phyloP scores from a whole-genome alignment of 2,329 filamentous ascomycete genomes.

The Diaporthe sp. region DNA sequence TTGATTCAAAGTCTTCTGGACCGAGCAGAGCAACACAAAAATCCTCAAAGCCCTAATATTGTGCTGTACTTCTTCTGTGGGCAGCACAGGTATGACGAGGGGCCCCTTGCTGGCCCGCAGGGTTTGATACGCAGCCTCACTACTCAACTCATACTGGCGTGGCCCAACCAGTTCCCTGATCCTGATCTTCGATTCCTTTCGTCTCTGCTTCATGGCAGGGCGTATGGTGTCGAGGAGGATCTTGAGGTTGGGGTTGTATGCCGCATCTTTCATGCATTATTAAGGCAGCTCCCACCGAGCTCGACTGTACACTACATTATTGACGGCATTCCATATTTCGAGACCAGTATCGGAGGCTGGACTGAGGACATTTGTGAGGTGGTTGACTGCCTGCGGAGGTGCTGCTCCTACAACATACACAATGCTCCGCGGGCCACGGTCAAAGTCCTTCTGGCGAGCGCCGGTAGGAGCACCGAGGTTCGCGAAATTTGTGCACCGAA shows the following conservation, averaged over 20 bases:
- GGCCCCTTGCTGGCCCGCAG: not conserved
- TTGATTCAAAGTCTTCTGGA: conserved; percentile 18
- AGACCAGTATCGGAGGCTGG: conserved; percentile 8
- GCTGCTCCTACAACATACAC: not conserved
- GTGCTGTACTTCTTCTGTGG: conserved; percentile 36
- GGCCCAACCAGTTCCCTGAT: not conserved
- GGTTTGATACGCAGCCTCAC: conserved; percentile 21
- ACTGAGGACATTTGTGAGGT: not conserved
- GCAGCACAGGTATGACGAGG: not conserved
- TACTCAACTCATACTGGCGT: not conserved
- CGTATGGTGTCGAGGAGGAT: not conserved
- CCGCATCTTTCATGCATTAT: not conserved
- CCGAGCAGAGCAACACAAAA: not conserved
- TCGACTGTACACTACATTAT: conserved; percentile 17
- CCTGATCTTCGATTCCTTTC: conserved; percentile 3
- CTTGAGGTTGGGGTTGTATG: not conserved
- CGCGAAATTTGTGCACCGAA: not conserved
- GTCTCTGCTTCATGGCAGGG: not conserved
- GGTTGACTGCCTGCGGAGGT: not conserved
- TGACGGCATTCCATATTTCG: conserved; percentile 22
- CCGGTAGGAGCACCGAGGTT: not conserved
- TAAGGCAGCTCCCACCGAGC: not conserved
- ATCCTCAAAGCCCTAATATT: not conserved
- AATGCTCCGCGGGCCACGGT: too few relatives aligned
- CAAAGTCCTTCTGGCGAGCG: not conserved